Percentiles rank a stretch among this genome's conserved stretches.
These are phyloP conservation scores for Apiospora kogelbergensis DNA, from an alignment of 2,329 filamentous ascomycete species.

Conservation along the genomic window DNA sequence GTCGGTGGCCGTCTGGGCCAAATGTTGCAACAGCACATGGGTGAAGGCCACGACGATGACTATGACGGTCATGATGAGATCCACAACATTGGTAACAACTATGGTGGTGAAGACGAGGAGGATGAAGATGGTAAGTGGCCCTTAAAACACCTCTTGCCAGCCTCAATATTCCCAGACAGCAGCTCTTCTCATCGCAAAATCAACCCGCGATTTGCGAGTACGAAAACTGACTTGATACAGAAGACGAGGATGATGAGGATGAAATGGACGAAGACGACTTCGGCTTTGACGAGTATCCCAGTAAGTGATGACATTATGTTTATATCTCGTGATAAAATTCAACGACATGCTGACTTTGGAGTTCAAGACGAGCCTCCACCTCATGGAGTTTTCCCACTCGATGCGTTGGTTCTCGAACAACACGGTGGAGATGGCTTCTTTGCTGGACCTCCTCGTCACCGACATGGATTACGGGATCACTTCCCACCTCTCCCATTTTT, in stretches of 20 bases:
- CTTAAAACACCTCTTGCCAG: not conserved
- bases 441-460: conserved; percentile 46
- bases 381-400: conserved; percentile 50
- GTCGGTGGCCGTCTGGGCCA: conserved; percentile 43
- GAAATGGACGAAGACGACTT: conserved; percentile 68
- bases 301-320: conserved; percentile 40
- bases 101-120: conserved; percentile 56
- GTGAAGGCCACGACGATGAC: conserved; percentile 48
- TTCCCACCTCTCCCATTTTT: conserved; percentile 49
- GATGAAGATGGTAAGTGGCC: conserved; percentile 50
- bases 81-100: conserved; percentile 51
- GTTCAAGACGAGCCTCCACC: conserved; percentile 42
- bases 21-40: conserved; percentile 55
- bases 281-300: conserved; percentile 58
- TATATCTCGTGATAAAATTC: not conserved
- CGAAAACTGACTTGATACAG: conserved; percentile 19
- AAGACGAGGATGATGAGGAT: conserved; percentile 65
- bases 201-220: not conserved
- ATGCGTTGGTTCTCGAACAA: conserved; percentile 50
- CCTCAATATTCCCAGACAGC: not conserved
- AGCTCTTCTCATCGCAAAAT: not conserved
- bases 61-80: conserved; percentile 54
- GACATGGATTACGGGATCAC: conserved; percentile 55
- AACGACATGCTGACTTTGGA: not conserved
- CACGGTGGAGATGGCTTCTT: conserved; percentile 34